These are phyloP conservation scores for Calonectria fujianensis DNA, from an alignment of 2,329 filamentous ascomycete genomes.

Conservation along the genomic window DNA sequence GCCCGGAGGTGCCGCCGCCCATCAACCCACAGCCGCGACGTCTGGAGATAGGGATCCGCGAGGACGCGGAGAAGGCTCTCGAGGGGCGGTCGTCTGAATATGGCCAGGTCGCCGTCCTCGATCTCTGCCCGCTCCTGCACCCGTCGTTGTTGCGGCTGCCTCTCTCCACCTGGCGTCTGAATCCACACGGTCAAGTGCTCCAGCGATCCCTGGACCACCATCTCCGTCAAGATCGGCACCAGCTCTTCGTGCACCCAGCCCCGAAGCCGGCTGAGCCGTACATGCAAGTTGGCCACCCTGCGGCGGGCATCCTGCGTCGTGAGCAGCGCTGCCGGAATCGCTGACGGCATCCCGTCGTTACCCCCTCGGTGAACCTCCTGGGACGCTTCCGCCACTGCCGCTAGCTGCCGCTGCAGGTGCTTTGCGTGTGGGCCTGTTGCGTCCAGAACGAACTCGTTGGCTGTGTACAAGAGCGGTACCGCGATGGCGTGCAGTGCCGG, in stretches of 20 bases:
- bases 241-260: slow-evolving; percentile 57
- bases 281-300: slow-evolving; percentile 54
- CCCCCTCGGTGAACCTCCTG: slow-evolving; percentile 31
- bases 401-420: slow-evolving; percentile 54
- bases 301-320: slow-evolving; percentile 51
- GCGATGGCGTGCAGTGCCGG: slow-evolving; percentile 58
- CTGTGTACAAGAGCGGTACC: slow-evolving; percentile 58
- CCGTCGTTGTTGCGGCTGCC: slow-evolving; percentile 35
- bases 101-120: slow-evolving; percentile 40
- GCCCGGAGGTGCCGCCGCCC: slow-evolving; percentile 59
- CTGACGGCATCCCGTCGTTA: not conserved
- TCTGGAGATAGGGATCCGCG: slow-evolving; percentile 66
- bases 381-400: slow-evolving; percentile 44
- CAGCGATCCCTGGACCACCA: slow-evolving; percentile 58
- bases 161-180: slow-evolving; percentile 36
- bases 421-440: slow-evolving; percentile 53
- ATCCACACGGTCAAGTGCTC: slow-evolving; percentile 52
- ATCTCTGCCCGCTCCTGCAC: slow-evolving; percentile 3
- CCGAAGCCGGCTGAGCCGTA: slow-evolving; percentile 57
- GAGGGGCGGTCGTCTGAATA: slow-evolving; percentile 57
- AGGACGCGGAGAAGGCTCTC: slow-evolving; percentile 64
- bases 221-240: slow-evolving; percentile 57
- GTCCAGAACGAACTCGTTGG: slow-evolving; percentile 58
- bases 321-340: slow-evolving; percentile 47
- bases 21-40: slow-evolving; percentile 62